Evolutionary conservation across 208 protist species (phyloP).

Genomic region (Entamoeba invadens): DNA sequence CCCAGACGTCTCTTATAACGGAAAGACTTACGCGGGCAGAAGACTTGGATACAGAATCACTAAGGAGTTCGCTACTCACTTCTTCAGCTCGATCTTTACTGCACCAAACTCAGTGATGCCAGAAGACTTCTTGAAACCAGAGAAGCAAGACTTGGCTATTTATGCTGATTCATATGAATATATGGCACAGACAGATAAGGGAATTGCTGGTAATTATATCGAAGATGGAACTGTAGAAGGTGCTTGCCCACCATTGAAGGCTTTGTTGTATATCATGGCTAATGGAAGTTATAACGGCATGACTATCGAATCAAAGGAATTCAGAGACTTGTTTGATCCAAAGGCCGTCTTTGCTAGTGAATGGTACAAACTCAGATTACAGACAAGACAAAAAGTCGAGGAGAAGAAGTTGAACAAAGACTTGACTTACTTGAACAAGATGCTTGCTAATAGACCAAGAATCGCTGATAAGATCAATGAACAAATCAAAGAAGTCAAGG

Average conservation of each 20-base stretch:
- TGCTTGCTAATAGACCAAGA: neutral
- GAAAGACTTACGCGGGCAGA: constrained; percentile 25
- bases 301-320: constrained; percentile 18
- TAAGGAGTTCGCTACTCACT: constrained; percentile 26
- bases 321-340: constrained; percentile 21
- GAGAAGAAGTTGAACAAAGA: neutral
- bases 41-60: constrained; percentile 42
- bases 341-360: constrained; percentile 25
- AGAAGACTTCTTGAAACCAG: constrained; percentile 31
- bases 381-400: neutral
- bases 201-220: constrained; percentile 21
- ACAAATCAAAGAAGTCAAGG: neutral
- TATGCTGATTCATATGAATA: constrained; percentile 27
- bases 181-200: constrained; percentile 19
- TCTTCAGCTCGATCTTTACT: constrained; percentile 34
- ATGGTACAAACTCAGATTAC: constrained; percentile 21
- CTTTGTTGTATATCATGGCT: constrained; percentile 33
- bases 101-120: constrained; percentile 30
- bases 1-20: constrained; percentile 35
- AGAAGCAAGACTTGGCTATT: constrained; percentile 19
- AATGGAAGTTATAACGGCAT: constrained; percentile 30
- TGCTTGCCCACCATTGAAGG: constrained; percentile 30
- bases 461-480: neutral
- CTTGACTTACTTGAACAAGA: neutral
- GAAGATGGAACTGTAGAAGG: constrained; percentile 31